Evolutionary conservation across 2,329 filamentous ascomycete species (phyloP), one percentile per base, ranked within the genome.

Genomic region (Neopestalotiopsis sp.): DNA sequence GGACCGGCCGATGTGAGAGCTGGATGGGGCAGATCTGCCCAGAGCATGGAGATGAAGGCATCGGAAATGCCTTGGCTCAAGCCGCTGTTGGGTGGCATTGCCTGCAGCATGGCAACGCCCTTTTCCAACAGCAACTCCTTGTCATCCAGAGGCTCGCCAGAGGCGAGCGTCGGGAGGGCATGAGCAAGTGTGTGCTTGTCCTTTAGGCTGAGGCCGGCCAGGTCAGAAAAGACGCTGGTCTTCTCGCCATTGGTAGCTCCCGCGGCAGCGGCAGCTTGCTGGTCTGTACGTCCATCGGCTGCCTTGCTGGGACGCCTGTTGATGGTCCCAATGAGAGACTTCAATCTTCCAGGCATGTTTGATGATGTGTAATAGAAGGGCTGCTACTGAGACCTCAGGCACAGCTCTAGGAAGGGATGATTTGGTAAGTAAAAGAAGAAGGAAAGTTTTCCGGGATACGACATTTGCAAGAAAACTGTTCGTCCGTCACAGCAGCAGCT

Each of bases 21-120:
- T 13, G 85, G 85, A 73, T 88, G 85, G 40, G 85, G 85, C 14
- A 88, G 77, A 72, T 87, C 85, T 69, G 84, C 75, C 80, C 83
- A 88, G 4, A 88, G 79, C 84, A 86, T 85, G 5, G 77, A 78
- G 69, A 87, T 86, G 75, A 87, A 87, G 28, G 80, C 81, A 75
- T 85, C 81, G 4, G 84, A 84, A 6, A 85, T 78, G n/a, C 78
- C 81, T 57, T 80, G 74, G 64, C 82, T 81, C n/a, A 86, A 77
- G 13, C 84, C 81, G 71, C 84, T 86, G 75, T 86, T 84, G 14
- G 77, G 71, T 9, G 85, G 85, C n/a, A 87, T 75, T 1, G 78
- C 76, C 70, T 87, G 85, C 24, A 88, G 80, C 83, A 87, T 85
- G 13, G 82, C 75, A 1, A 88, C 84, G 20, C 84, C 85, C 76